These are phyloP conservation scores for button mushroom (Agaricus bisporus) DNA, from an alignment of 768 basidiomycete genomes.

Conservation along the genomic window DNA sequence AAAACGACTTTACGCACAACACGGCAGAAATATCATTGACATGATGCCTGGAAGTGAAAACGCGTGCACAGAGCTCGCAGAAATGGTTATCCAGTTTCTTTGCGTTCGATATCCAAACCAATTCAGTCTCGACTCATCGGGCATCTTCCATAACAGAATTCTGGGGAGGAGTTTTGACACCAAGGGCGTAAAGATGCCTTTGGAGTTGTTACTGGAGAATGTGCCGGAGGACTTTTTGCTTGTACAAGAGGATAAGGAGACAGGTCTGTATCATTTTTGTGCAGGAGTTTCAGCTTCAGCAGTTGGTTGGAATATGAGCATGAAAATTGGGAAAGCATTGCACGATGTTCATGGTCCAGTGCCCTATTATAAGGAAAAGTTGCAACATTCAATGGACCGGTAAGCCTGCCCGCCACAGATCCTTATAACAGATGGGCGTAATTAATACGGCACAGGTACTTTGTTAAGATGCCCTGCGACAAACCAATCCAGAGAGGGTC, in stretches of 20 bases:
- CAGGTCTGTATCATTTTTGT: conserved; percentile 37
- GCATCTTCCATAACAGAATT: conserved; percentile 37
- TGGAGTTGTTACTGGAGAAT: conserved; percentile 41
- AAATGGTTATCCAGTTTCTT: conserved; percentile 51
- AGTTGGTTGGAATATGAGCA: conserved; percentile 41
- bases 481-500: conserved; percentile 50
- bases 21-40: conserved; percentile 37
- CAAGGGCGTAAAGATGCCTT: conserved; percentile 22
- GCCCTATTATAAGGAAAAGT: conserved; percentile 44
- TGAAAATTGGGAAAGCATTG: conserved; percentile 43
- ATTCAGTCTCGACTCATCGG: conserved; percentile 34
- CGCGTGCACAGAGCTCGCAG: conserved; percentile 46
- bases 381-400: conserved; percentile 46
- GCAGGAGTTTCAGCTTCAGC: conserved; percentile 42
- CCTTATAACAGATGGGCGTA: neutral
- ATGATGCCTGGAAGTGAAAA: conserved; percentile 41
- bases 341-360: conserved; percentile 41
- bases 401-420: conserved; percentile 13
- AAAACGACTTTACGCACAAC: conserved; percentile 28
- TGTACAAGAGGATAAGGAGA: conserved; percentile 32
- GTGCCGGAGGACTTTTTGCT: conserved; percentile 49
- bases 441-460: conserved; percentile 28
- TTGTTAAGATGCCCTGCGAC: conserved; percentile 38
- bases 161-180: conserved; percentile 26
- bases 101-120: conserved; percentile 51